A percentile compares a stretch with the other conserved stretches of the same genome.
Evolutionary conservation across 2,329 filamentous ascomycete species (phyloP).

Genomic region (Microcyclospora pomicola): DNA sequence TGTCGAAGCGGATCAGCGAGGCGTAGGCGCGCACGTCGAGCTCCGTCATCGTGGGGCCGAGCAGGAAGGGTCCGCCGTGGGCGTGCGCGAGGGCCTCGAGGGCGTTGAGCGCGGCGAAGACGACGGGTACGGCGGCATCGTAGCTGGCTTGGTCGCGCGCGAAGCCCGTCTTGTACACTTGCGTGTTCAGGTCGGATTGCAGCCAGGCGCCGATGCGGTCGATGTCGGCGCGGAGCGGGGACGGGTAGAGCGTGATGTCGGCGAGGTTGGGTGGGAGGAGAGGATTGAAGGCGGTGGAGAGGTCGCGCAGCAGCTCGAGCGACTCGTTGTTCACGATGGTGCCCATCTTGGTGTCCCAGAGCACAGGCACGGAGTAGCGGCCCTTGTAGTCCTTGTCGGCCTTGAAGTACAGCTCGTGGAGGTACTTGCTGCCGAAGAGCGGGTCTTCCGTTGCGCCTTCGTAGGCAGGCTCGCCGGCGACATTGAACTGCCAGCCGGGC

Average conservation of each 20-base stretch:
- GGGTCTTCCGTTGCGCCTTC: conserved; percentile 44
- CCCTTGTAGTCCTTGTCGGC: conserved; percentile 48
- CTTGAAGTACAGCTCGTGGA: conserved; percentile 50
- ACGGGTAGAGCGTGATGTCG: conserved; percentile 40
- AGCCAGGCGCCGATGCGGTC: conserved; percentile 42
- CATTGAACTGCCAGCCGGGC: conserved; percentile 47
- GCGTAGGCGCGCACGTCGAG: conserved; percentile 45
- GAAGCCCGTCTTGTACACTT: conserved; percentile 48
- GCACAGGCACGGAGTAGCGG: conserved; percentile 44
- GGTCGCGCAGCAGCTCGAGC: conserved; percentile 42
- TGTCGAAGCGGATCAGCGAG: conserved; percentile 46
- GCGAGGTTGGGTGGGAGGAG: conserved; percentile 31
- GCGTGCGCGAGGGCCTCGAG: conserved; percentile 37
- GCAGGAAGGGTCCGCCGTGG: conserved; percentile 41
- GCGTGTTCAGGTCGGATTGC: conserved; percentile 43
- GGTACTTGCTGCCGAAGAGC: conserved; percentile 42
- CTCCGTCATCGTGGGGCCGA: conserved; percentile 44
- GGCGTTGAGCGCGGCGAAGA: conserved; percentile 47
- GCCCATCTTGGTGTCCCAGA: conserved; percentile 46
- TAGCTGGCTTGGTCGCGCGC: conserved; percentile 42
- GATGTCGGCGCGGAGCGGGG: conserved; percentile 34
- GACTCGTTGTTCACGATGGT: conserved; percentile 50
- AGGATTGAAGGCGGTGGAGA: conserved; percentile 43
- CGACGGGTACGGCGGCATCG: conserved; percentile 37
- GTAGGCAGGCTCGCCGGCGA: conserved; percentile 32